phyloP scores from a whole-genome alignment of 1,139 yeast species.

The Suhomyces yuchorum region DNA sequence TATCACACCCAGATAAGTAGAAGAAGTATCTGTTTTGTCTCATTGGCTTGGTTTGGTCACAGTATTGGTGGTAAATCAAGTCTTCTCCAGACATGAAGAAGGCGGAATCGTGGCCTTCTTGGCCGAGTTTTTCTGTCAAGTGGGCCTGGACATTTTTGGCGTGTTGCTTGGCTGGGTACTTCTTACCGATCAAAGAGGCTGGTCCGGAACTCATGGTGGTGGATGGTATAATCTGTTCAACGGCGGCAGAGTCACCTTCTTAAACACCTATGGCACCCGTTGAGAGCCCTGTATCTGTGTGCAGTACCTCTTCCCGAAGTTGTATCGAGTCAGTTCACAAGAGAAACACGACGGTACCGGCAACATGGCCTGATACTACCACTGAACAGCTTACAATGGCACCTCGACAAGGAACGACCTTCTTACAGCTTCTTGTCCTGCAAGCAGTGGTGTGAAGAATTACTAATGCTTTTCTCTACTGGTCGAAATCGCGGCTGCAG shows the following conservation, averaged over 20 bases:
- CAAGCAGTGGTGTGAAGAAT: too few relatives aligned
- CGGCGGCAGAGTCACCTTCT: neutral
- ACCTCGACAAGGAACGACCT: too few relatives aligned
- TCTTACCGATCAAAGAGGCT: slow-evolving; percentile 24
- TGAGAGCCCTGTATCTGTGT: slow-evolving; percentile 1
- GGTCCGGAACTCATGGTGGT: slow-evolving; percentile 16
- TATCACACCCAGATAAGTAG: slow-evolving; percentile 82
- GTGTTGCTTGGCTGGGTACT: slow-evolving; percentile 79
- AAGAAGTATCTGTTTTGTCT: slow-evolving; percentile 91
- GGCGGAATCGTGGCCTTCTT: slow-evolving; percentile 24
- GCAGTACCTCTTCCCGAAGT: slow-evolving; percentile 1
- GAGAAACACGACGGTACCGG: too few relatives aligned
- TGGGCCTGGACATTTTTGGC: slow-evolving; percentile 54
- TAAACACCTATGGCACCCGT: neutral
- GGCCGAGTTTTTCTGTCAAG: slow-evolving; percentile 29
- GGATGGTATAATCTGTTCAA: neutral
- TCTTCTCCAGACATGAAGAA: slow-evolving; percentile 72
- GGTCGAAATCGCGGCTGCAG: neutral
- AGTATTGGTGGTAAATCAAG: slow-evolving; percentile 65
- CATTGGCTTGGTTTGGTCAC: slow-evolving; percentile 77
- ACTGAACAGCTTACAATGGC: neutral
- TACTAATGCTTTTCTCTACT: too few relatives aligned
- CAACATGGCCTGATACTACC: neutral
- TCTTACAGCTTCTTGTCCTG: too few relatives aligned
- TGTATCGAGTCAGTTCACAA: neutral